Evolutionary conservation across 2,329 filamentous ascomycete genomes (phyloP), one percentile per base, ranked within the genome.

Genomic region (Xylaria sp.): DNA sequence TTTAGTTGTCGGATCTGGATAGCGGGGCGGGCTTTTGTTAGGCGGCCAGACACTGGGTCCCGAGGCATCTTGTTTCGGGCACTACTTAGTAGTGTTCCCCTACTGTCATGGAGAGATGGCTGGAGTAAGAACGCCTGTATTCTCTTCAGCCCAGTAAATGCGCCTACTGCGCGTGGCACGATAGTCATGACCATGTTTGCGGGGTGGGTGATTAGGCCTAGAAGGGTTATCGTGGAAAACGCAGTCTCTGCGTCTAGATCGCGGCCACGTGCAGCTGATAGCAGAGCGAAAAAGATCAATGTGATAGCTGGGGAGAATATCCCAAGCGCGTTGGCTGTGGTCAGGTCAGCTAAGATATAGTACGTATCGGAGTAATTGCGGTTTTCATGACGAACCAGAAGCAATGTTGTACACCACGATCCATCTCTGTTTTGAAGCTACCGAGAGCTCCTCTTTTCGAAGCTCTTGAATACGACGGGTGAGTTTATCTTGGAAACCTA

Each of bases 141-240:
- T 16, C 80, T 75, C 16, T 81, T 78, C 57, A 82, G 81, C 23
- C 76, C 77, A 0, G 81, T 71, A 5, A 79, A 74, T 0, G 78
- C 74, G 0, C 76, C 77, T 0, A 82, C 71, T 0, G 72, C 75
- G 4, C 76, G 74, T 0, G 81, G 82, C 0, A 82, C 64, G 21
- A 81, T 78, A 0, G 81, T 82, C 81, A 83, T 82, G 21, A 83
- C 72, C 66, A 83, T 83, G 60, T 83, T 83, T 6, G 82, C 81
- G 0, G 82, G 81, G 29, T 82, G 79, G 0, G 80, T 83, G 0
- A 83, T 75, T 72, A 83, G 76, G 5, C 72, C 68, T 8, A 83
- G 61, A n/a, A 82, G 74, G 0, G 81, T 81, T 13, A 79, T 74
- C 0, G 81, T 80, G 0, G 82, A 81, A 61, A 83, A 84, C 0